These are phyloP conservation scores for Podila horticola DNA, from an alignment of 192 early-diverging fungal species.

Conservation along the genomic window DNA sequence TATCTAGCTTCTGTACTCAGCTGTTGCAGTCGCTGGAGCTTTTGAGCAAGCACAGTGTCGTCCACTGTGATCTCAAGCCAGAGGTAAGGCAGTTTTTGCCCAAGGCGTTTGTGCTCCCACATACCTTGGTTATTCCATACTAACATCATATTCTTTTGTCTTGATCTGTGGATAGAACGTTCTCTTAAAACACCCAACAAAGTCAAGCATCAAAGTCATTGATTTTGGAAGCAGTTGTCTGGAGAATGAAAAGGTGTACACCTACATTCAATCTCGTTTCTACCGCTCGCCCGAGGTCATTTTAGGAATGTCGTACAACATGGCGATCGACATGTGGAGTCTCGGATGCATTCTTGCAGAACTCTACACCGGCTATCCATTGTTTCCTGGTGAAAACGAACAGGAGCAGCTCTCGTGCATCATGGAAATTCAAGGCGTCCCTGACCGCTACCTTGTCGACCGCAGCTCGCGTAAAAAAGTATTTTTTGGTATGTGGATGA, in stretches of 20 bases:
- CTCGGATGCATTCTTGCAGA: conserved; percentile 96
- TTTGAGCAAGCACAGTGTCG: conserved; percentile 77
- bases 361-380: conserved; percentile 87
- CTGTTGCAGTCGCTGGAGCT: conserved; percentile 85
- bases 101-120: conserved; percentile 40
- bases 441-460: conserved; percentile 78
- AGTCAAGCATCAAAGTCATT: conserved; percentile 94
- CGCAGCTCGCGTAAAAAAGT: conserved; percentile 81
- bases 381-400: conserved; percentile 99
- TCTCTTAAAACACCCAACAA: conserved; percentile 76
- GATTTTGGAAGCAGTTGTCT: conserved; percentile 97
- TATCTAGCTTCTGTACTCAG: conserved; percentile 79
- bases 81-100: conserved; percentile 65
- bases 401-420: conserved; percentile 95
- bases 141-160: neutral
- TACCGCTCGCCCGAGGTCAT: conserved; percentile 99
- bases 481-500: conserved; percentile 81
- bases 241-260: conserved; percentile 94
- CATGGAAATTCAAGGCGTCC: conserved; percentile 92
- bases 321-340: conserved; percentile 97
- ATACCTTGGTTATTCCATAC: neutral
- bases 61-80: conserved; percentile 98
- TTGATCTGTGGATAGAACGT: conserved; percentile 70
- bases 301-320: conserved; percentile 87
- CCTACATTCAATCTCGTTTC: conserved; percentile 97